Evolutionary conservation across 495 filamentous ascomycete genomes (phyloP), one percentile per base, ranked within the genome.

Genomic region (Bacidia rubella): DNA sequence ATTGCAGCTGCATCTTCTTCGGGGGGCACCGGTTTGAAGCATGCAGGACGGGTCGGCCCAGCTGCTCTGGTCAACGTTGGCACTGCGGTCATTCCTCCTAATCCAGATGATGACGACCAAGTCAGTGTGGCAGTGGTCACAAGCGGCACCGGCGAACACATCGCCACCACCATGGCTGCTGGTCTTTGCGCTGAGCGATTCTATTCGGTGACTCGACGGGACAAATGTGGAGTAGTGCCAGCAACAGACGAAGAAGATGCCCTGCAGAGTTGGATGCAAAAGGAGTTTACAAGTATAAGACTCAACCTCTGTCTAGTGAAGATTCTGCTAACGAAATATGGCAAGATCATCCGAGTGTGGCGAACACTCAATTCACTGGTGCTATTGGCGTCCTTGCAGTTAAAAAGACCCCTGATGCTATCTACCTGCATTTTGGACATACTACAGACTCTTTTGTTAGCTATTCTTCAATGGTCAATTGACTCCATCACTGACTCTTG

Each of bases 21-120:
- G 44, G 92, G 92, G n/a, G 92, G 92, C 5, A 97, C 97, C 57
- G 93, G 93, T 15, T 95, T 98, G 89, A 98, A 98, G 60, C 88
- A 92, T 66, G 75, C 78, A 44, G 92, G 92, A 22, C 81, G 92
- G 41, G 74, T 94, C 60, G 92, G 92, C 2, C 92, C 92, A 29
- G 92, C 92, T 21, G 92, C 92, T 5, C 72, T 98, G 11, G 85
- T 96, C 20, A 90, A 90, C 11, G 76, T 98, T 48, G 92, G 92
- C 40, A 89, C 89, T 15, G 79, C 83, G 49, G 83, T 96, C 11
- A 75, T 93, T n/a, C 89, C 89, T 0, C 66, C 72, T 12, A 76
- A 83, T 38, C 69, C 70, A 2, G 72, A 77, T 35, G 83, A 86
- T 58, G 63, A 70, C 1, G 76, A 85, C 15, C 63, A 68, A 22